A percentile compares a stretch with the other conserved stretches of the same genome.
phyloP scores from a whole-genome alignment of 2,329 filamentous ascomycete genomes.

The Fusarium sp. region DNA sequence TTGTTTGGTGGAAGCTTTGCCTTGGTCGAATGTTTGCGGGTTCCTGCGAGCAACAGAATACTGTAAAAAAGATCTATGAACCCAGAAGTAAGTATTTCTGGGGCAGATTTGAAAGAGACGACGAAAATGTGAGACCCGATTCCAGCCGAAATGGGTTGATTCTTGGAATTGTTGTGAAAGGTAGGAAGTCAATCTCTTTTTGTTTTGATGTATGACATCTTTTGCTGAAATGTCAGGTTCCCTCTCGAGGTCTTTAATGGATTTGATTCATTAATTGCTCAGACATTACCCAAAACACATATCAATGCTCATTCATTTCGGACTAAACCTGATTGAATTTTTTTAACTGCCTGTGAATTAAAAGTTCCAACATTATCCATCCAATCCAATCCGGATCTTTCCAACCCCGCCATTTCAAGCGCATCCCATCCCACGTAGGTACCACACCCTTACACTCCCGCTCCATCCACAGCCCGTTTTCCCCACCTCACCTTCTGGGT shows the following conservation, averaged over 20 bases:
- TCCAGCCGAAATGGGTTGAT: constrained; percentile 38
- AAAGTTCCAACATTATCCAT: neutral
- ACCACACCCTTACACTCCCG: constrained; percentile 25
- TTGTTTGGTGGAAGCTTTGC: constrained; percentile 25
- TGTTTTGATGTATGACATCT: no score
- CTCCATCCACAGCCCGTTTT: constrained; percentile 9
- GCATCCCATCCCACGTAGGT: constrained; percentile 32
- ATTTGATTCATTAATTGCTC: neutral
- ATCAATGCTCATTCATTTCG: constrained; percentile 14
- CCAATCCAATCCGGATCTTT: constrained; percentile 28
- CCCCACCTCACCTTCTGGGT: constrained; percentile 16
- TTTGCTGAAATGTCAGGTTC: neutral
- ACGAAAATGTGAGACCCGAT: constrained; percentile 25
- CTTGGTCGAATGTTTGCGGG: constrained; percentile 38
- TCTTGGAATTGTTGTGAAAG: neutral
- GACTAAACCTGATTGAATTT: constrained; percentile 3
- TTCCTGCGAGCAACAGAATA: neutral
- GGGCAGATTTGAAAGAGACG: constrained; percentile 4
- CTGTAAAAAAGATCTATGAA: neutral
- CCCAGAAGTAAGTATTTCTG: constrained; percentile 2
- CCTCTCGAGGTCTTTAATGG: constrained; percentile 1
- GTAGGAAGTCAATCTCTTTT: neutral
- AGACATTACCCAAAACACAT: constrained; percentile 1
- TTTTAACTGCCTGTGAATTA: neutral
- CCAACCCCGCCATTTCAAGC: constrained; percentile 39